A percentile compares a stretch with the other conserved stretches of the same genome.
Conservation (phyloP, 2,329 filamentous ascomycete genomes). For the Microsporum audouinii region DNA sequence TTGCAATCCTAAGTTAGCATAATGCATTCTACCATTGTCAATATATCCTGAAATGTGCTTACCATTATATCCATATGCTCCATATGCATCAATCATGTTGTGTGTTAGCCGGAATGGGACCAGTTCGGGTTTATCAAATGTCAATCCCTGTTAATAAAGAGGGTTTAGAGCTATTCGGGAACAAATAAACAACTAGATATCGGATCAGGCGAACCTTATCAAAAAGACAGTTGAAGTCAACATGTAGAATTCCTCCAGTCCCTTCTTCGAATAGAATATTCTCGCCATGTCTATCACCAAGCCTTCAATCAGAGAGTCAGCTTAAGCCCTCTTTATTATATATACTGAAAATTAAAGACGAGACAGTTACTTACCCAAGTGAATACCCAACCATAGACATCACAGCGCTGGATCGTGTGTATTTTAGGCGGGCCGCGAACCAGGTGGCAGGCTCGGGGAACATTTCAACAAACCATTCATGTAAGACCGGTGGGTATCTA, state of each 20-base stretch:
- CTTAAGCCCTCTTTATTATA: neutral
- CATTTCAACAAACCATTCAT: conserved; percentile 90
- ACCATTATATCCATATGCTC: conserved; percentile 80
- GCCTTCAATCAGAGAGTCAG: conserved; percentile 27
- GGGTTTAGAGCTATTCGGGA: neutral
- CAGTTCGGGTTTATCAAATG: conserved; percentile 85
- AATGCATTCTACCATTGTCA: neutral
- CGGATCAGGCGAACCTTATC: conserved; percentile 52
- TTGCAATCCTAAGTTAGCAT: neutral
- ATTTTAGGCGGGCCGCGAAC: conserved; percentile 79
- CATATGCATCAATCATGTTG: conserved; percentile 98
- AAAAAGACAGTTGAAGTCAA: conserved; percentile 99
- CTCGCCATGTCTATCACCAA: conserved; percentile 92
- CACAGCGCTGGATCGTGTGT: conserved; percentile 87
- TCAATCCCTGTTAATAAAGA: conserved; percentile 48
- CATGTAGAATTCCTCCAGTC: conserved; percentile 88
- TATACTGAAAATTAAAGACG: neutral
- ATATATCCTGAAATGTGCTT: conserved; percentile 4
- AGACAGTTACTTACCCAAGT: conserved; percentile 44
- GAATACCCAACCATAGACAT: conserved; percentile 99
- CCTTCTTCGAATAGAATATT: conserved; percentile 93
- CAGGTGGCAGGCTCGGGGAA: conserved; percentile 88
- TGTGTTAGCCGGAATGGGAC: conserved; percentile 95
- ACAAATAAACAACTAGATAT: neutral
- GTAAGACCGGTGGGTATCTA: conserved; percentile 70